These are phyloP conservation scores for Xylaria flabelliformis DNA, from an alignment of 495 filamentous ascomycete species.

Conservation along the genomic window DNA sequence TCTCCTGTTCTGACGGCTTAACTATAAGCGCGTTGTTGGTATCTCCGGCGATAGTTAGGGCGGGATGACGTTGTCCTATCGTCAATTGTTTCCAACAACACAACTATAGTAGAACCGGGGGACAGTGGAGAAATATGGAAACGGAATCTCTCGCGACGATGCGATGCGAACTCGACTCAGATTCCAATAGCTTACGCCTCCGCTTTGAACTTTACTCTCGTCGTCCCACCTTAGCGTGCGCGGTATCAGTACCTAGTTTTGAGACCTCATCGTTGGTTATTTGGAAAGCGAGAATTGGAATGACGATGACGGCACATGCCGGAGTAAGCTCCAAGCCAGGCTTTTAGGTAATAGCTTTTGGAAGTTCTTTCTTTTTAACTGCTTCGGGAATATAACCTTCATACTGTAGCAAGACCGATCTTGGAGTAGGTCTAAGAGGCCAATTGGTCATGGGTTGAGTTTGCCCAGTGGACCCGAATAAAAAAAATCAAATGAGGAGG, in stretches of 20 bases:
- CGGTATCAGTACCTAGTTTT: neutral
- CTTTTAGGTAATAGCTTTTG: neutral
- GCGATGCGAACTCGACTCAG: constrained; percentile 22
- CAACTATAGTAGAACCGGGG: neutral
- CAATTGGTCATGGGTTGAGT: neutral
- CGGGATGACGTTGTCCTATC: constrained; percentile 14
- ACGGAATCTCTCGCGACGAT: constrained; percentile 26
- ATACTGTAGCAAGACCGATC: neutral
- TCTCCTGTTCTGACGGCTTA: neutral
- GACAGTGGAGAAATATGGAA: constrained; percentile 1
- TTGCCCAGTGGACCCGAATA: neutral
- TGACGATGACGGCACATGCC: neutral
- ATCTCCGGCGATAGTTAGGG: neutral
- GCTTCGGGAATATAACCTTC: neutral
- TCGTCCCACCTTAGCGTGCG: neutral
- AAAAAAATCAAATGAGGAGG: neutral
- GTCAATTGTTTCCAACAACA: neutral
- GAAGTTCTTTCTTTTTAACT: neutral
- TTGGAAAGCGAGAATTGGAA: neutral
- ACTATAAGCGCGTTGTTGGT: neutral
- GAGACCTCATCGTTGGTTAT: neutral
- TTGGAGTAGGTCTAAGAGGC: neutral
- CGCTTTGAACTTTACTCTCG: constrained; percentile 10
- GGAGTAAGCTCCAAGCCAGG: neutral
- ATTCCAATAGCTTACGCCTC: constrained; percentile 20